A percentile compares a stretch with the other conserved stretches of the same genome.
Conservation (phyloP, 2,329 filamentous ascomycete genomes). For the Penicillium polonicum region DNA sequence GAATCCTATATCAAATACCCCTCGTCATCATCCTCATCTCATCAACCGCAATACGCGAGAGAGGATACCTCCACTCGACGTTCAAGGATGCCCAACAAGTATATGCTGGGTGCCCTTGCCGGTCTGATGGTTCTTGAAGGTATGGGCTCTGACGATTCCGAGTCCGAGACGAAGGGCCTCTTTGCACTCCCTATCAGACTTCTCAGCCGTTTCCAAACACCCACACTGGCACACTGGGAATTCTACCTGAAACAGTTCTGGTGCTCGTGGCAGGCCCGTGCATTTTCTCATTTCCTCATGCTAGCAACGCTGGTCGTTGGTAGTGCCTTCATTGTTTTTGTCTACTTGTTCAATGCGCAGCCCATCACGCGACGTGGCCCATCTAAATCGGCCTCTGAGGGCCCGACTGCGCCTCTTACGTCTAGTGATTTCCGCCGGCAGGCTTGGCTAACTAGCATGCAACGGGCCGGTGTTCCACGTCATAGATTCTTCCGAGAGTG, state of each 20-base stretch:
- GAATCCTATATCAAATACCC: constrained; percentile 40
- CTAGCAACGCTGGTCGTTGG: constrained; percentile 53
- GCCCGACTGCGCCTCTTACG: constrained; percentile 56
- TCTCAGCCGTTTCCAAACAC: constrained; percentile 42
- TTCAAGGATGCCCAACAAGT: constrained; percentile 62
- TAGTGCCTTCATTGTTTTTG: constrained; percentile 57
- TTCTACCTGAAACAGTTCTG: constrained; percentile 29
- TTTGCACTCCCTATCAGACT: constrained; percentile 63
- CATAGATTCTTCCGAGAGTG: constrained; percentile 85
- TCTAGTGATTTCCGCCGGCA: constrained; percentile 81
- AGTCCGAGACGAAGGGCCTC: constrained; percentile 65
- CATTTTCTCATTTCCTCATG: constrained; percentile 48
- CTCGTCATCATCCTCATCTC: constrained; percentile 22
- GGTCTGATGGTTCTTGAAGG: constrained; percentile 91
- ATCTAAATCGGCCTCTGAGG: constrained; percentile 30
- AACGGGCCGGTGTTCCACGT: constrained; percentile 86
- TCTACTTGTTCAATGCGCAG: constrained; percentile 58
- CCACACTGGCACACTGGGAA: constrained; percentile 26
- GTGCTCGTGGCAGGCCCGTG: constrained; percentile 41
- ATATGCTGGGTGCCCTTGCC: constrained; percentile 90
- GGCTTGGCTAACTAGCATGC: constrained; percentile 90
- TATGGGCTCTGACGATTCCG: constrained; percentile 64
- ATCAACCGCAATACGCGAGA: constrained; percentile 32
- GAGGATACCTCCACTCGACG: constrained; percentile 46
- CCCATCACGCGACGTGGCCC: constrained; percentile 53